Percentiles rank a stretch among this genome's conserved stretches.
Evolutionary conservation across 2,329 filamentous ascomycete genomes (phyloP).

Genomic region (Phialemoniopsis sp.): DNA sequence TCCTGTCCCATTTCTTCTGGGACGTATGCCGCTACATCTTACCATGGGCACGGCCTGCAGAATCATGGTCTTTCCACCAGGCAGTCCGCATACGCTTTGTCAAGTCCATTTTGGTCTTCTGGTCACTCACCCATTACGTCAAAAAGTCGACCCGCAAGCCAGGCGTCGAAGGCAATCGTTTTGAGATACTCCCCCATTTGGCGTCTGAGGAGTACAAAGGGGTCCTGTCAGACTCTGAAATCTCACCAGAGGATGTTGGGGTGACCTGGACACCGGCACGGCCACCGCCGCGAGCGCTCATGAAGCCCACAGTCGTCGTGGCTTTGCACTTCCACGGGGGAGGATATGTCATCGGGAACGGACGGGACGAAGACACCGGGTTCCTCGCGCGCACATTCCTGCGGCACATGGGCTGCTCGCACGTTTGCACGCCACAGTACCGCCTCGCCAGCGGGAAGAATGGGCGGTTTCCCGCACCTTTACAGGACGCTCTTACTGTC

Average conservation of each 20-base stretch:
- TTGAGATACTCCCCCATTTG: constrained; percentile 11
- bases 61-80: not conserved
- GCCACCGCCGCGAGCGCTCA: constrained; percentile 6
- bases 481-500: constrained; percentile 24
- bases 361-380: constrained; percentile 21
- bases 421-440: constrained; percentile 24
- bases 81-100: no score
- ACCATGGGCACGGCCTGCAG: constrained; percentile 4
- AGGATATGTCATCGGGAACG: constrained; percentile 22
- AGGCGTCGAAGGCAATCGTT: constrained; percentile 15
- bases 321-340: constrained; percentile 26
- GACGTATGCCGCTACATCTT: constrained; percentile 2
- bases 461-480: constrained; percentile 20
- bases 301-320: constrained; percentile 6
- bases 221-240: constrained; percentile 4
- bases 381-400: constrained; percentile 17
- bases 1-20: constrained; percentile 3
- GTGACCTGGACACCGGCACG: constrained; percentile 16
- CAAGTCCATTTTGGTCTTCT: no score
- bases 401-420: constrained; percentile 13
- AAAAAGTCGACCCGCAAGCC: constrained; percentile 9
- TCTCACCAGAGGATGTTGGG: constrained; percentile 12
- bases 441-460: constrained; percentile 16
- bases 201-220: constrained; percentile 11
- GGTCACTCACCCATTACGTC: not conserved